A percentile compares a stretch with the other conserved stretches of the same genome.
phyloP scores from a whole-genome alignment of 2,329 filamentous ascomycete genomes.

The Pestalotiopsis sp. region DNA sequence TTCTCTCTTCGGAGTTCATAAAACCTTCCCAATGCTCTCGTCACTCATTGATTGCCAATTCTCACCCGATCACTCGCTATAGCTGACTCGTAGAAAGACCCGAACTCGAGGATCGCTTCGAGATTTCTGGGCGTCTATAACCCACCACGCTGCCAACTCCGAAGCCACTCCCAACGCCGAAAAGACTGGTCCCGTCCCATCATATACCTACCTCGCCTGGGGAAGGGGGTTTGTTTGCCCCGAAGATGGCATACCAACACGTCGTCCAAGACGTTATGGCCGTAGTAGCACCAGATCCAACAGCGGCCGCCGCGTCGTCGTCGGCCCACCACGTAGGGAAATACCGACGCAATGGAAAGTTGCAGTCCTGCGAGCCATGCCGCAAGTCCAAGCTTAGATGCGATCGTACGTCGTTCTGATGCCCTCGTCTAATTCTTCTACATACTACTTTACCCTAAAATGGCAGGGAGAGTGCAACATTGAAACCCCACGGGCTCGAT shows the following conservation, averaged over 20 bases:
- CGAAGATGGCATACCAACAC: not conserved
- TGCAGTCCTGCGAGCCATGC: slow-evolving; percentile 10
- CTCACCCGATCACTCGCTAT: not conserved
- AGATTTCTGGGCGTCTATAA: too few relatives aligned
- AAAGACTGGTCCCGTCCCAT: not conserved
- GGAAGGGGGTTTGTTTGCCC: not conserved
- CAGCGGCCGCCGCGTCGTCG: not conserved
- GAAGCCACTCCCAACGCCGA: not conserved
- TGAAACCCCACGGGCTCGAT: not conserved
- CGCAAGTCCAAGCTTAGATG: slow-evolving; percentile 11
- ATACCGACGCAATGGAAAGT: slow-evolving; percentile 12
- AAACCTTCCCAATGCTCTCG: not conserved
- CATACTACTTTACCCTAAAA: not conserved
- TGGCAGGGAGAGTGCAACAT: not conserved
- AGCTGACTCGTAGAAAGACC: not conserved
- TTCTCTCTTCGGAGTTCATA: slow-evolving; percentile 1
- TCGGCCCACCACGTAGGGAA: slow-evolving; percentile 2
- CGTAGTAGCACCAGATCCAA: not conserved
- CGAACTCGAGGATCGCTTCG: not conserved
- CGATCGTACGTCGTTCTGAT: not conserved
- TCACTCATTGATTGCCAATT: not conserved
- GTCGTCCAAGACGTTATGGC: not conserved
- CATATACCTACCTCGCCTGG: not conserved
- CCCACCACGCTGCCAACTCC: not conserved
- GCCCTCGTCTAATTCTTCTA: not conserved